Conservation (phyloP, 2,329 filamentous ascomycete genomes). For the Pestalotiopsis sp. region DNA sequence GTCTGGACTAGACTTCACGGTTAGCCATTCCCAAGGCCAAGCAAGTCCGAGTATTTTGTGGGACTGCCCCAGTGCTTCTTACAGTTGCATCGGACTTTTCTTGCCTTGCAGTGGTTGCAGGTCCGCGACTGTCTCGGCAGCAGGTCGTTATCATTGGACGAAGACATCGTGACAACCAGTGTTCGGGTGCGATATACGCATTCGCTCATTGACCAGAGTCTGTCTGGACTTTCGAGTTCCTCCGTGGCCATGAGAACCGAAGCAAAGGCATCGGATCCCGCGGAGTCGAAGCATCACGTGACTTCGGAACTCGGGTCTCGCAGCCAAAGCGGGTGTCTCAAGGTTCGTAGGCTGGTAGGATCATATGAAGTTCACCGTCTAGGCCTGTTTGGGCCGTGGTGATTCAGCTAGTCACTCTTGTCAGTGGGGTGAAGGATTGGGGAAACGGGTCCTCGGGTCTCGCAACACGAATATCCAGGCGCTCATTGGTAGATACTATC, state of each 20-base stretch:
- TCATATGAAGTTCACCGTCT: not conserved
- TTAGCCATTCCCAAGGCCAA: not conserved
- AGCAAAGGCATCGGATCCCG: not conserved
- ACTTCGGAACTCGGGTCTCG: slow-evolving; percentile 2
- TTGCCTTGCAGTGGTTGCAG: slow-evolving; percentile 10
- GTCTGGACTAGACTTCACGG: not conserved
- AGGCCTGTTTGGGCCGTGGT: not conserved
- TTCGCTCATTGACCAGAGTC: not conserved
- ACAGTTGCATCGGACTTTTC: slow-evolving; percentile 10
- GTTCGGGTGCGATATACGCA: not conserved
- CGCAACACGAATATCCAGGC: not conserved
- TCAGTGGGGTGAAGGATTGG: not conserved
- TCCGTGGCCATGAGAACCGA: not conserved
- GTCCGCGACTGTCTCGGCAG: slow-evolving; percentile 7
- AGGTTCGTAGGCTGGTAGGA: not conserved
- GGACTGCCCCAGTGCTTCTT: not conserved
- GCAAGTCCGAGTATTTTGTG: not conserved
- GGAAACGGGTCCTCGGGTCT: not conserved
- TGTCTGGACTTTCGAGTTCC: not conserved
- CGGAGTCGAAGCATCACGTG: not conserved
- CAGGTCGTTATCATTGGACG: not conserved
- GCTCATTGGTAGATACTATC: not conserved
- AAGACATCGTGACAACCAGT: not conserved
- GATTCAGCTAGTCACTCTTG: not conserved
- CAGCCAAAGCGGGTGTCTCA: not conserved